A percentile compares a stretch with the other conserved stretches of the same genome.
phyloP scores from a whole-genome alignment of 1,284 basidiomycete species.

The Xerocomus amazonicus region DNA sequence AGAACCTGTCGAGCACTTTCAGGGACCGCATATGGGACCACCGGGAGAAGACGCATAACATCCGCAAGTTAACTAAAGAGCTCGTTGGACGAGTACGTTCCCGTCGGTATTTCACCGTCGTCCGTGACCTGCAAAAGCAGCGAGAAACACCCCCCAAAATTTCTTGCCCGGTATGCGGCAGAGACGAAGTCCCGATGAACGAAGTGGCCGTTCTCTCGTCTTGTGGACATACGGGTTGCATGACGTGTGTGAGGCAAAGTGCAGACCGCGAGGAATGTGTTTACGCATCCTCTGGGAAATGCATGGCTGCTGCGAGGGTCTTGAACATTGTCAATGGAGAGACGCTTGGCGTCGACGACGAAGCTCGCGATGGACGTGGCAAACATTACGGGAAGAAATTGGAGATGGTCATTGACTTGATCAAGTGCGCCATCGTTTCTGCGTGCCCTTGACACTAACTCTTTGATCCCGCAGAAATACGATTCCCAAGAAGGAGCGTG shows the following conservation, averaged over 20 bases:
- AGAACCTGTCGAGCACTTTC: conserved; percentile 49
- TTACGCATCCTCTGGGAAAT: conserved; percentile 61
- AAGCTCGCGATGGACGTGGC: conserved; percentile 64
- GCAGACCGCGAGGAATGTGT: conserved; percentile 83
- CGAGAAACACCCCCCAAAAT: conserved; percentile 53
- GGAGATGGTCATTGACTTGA: conserved; percentile 77
- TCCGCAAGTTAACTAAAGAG: conserved; percentile 82
- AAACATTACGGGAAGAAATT: conserved; percentile 88
- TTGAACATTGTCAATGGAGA: conserved; percentile 82
- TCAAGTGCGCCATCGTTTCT: conserved; percentile 56
- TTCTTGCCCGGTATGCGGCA: conserved; percentile 59
- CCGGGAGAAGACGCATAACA: conserved; percentile 82
- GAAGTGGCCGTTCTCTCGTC: conserved; percentile 85
- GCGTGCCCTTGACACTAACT: conserved; percentile 4
- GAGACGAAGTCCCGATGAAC: conserved; percentile 53
- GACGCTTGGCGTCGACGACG: conserved; percentile 81
- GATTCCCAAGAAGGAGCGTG: conserved; percentile 74
- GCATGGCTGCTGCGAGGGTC: conserved; percentile 68
- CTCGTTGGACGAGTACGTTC: conserved; percentile 86
- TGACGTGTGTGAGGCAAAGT: conserved; percentile 64
- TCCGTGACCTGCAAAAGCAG: conserved; percentile 83
- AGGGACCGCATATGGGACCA: conserved; percentile 76
- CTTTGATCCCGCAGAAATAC: conserved; percentile 44
- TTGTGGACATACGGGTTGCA: conserved; percentile 85
- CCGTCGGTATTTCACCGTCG: conserved; percentile 85